phyloP scores from a whole-genome alignment of 768 basidiomycete genomes.

The Naematelia aurantialba region DNA sequence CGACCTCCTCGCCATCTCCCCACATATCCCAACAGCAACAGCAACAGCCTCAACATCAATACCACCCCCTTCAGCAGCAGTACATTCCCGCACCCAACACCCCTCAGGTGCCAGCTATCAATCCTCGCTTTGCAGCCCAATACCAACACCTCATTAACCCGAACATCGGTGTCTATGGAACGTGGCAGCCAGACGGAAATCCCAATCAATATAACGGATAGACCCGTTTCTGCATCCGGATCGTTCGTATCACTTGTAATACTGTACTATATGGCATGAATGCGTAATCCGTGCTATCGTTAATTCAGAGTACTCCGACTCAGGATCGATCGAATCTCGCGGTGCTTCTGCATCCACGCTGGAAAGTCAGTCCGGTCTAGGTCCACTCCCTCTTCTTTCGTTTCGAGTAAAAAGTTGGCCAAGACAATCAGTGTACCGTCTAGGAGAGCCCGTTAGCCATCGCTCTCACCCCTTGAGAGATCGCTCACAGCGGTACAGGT shows the following conservation, averaged over 20 bases:
- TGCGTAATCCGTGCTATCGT: neutral
- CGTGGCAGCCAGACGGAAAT: neutral
- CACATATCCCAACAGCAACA: neutral
- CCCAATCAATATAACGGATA: neutral
- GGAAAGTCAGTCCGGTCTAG: slow-evolving; percentile 60
- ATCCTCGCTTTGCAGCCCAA: slow-evolving; percentile 42
- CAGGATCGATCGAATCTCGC: slow-evolving; percentile 62
- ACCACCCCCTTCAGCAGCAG: neutral
- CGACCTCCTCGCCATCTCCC: neutral
- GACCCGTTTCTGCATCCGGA: neutral
- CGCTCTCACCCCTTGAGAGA: neutral
- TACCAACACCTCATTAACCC: slow-evolving; percentile 29
- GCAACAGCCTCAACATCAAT: neutral
- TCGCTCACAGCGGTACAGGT: slow-evolving; percentile 62
- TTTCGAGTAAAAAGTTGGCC: slow-evolving; percentile 87
- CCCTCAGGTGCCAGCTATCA: slow-evolving; percentile 34
- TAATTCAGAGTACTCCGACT: slow-evolving; percentile 46
- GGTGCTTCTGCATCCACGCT: slow-evolving; percentile 73
- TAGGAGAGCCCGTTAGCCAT: slow-evolving; percentile 15
- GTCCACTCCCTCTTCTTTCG: slow-evolving; percentile 36
- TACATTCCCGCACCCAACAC: neutral
- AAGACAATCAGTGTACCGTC: slow-evolving; percentile 92
- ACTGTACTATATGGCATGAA: neutral
- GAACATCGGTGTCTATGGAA: neutral
- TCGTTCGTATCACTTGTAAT: neutral